phyloP scores from a whole-genome alignment of 805 yeast species.

The Komagataella mondaviorum region DNA sequence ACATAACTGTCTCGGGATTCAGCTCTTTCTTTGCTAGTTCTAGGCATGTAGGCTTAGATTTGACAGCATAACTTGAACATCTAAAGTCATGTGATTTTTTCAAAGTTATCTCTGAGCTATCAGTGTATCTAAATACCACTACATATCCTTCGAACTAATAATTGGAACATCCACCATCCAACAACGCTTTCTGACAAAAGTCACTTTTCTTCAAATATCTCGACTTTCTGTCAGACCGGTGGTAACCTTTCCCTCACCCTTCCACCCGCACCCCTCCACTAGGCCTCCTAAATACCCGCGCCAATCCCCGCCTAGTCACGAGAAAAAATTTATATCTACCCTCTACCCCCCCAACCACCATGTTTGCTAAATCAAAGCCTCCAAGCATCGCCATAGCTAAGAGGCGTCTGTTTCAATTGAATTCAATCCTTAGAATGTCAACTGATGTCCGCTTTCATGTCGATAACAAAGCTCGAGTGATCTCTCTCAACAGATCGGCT shows the following conservation, averaged over 20 bases:
- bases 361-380: not conserved
- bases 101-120: no score
- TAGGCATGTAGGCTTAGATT: no score
- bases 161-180: not conserved
- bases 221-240: not conserved
- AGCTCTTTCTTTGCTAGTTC: no score
- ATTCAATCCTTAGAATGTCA: not conserved
- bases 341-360: not conserved
- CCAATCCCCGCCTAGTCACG: not conserved
- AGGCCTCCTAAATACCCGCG: not conserved
- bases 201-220: not conserved
- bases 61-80: no score
- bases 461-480: conserved; percentile 52
- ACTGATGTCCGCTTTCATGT: conserved; percentile 52
- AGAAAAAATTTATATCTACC: not conserved
- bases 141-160: not conserved
- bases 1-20: no score
- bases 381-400: not conserved
- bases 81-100: no score
- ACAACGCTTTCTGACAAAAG: not conserved
- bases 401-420: not conserved
- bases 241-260: not conserved
- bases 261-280: not conserved
- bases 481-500: conserved; percentile 65
- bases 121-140: no score